Evolutionary conservation across 768 basidiomycete species (phyloP).

Genomic region (Gloeostereum incarnatum): DNA sequence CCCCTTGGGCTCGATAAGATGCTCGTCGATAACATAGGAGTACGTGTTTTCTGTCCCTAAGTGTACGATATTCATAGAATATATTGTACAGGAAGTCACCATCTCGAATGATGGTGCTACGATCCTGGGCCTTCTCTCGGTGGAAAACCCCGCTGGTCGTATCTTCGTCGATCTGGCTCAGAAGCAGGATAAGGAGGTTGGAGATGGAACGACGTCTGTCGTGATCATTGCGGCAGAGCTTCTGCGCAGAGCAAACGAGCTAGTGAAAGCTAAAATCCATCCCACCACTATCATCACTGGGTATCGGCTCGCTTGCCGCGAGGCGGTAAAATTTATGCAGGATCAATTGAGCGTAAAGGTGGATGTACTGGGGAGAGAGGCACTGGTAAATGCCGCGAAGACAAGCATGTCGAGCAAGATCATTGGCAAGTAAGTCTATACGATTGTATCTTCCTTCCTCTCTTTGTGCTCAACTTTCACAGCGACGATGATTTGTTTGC

Average conservation of each 20-base stretch:
- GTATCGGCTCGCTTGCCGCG: conserved; percentile 92
- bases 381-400: conserved; percentile 92
- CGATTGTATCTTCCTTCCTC: neutral
- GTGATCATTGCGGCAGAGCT: conserved; percentile 98
- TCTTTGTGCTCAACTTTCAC: conserved; percentile 1
- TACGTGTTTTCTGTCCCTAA: conserved; percentile 25
- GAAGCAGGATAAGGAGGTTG: conserved; percentile 99
- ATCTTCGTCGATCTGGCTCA: conserved; percentile 98
- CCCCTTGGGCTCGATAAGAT: conserved; percentile 95
- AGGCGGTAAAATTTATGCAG: conserved; percentile 97
- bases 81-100: conserved; percentile 75
- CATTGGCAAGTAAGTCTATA: conserved; percentile 78
- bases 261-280: conserved; percentile 97
- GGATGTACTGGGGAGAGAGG: conserved; percentile 84
- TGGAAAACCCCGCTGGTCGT: conserved; percentile 94
- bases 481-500: conserved; percentile 98
- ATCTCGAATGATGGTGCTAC: conserved; percentile 99
- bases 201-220: conserved; percentile 97
- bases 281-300: conserved; percentile 99
- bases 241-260: conserved; percentile 91
- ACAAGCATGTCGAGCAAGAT: conserved; percentile 99
- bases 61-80: conserved; percentile 6
- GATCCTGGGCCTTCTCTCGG: conserved; percentile 88
- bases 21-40: conserved; percentile 97
- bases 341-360: conserved; percentile 95